Evolutionary conservation across 208 protist genomes (phyloP), one percentile per base, ranked within the genome.

Genomic region (Acanthamoeba healyi): DNA sequence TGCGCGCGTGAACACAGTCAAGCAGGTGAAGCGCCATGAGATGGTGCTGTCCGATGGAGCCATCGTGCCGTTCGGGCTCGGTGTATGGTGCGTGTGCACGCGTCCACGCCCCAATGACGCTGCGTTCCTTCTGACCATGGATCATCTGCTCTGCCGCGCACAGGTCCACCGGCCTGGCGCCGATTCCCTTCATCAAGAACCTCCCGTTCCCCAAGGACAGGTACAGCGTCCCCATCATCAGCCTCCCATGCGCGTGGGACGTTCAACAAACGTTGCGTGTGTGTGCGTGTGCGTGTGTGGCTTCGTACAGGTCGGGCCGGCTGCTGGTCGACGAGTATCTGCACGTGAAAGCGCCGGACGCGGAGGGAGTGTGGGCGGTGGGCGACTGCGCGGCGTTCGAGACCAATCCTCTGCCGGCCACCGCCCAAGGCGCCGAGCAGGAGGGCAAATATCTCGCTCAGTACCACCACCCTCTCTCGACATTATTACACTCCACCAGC

Each of bases 281-380:
- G n/a, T n/a, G n/a, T n/a, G n/a, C n/a, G n/a, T n/a, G n/a, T n/a
- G n/a, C n/a, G n/a, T n/a, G n/a, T n/a, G n/a, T n/a, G n/a, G n/a
- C n/a, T n/a, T n/a, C n/a, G n/a, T 84, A 94, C 63, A 72, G 32
- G n/a, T 51, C 77, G 6, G 93, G 93, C 34, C 70, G 95, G 19
- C n/a, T 96, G 0, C 36, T 95, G 0, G 84, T 94, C 19, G 89
- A 96, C 77, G 56, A 96, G n/a, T 65, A 91, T 46, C 90, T 96
- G 9, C 51, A 26, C 7, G 40, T 96, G 32, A 94, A 88, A 42
- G 74, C 46, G 32, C 34, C 74, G 3, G 32, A n/a, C 56, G 70
- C 86, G 61, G 58, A 51, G 34, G 42, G 94, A 51, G 86, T 94
- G 14, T 96, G 93, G 29, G 93, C 94, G 2, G 38, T 90, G 15